phyloP scores from a whole-genome alignment of 1,139 yeast genomes.

The Taphrina confusa region DNA sequence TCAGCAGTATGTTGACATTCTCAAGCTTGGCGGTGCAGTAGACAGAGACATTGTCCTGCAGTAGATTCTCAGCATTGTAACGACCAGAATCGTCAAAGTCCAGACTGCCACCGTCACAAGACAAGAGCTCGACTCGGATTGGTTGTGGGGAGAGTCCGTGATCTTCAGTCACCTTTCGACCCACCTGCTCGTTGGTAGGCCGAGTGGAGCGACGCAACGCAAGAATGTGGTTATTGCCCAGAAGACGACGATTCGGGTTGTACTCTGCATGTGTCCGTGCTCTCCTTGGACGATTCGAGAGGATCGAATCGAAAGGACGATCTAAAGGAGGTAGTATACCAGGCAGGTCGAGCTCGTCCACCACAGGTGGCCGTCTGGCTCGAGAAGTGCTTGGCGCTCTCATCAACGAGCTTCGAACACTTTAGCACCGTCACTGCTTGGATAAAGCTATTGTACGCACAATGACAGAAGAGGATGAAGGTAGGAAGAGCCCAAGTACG shows the following conservation, averaged over 20 bases:
- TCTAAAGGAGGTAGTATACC: slow-evolving; percentile 18
- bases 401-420: too few species aligned
- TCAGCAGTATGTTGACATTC: slow-evolving; percentile 29
- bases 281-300: not conserved
- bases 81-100: slow-evolving; percentile 31
- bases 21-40: slow-evolving; percentile 33
- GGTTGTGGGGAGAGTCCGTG: slow-evolving; percentile 13
- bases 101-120: slow-evolving; percentile 33
- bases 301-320: slow-evolving; percentile 14
- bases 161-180: slow-evolving; percentile 5
- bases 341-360: slow-evolving; percentile 17
- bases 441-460: not conserved
- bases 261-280: not conserved
- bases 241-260: slow-evolving; percentile 4
- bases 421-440: too few species aligned
- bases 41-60: slow-evolving; percentile 22
- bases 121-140: slow-evolving; percentile 20
- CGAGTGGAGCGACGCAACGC: slow-evolving; percentile 2
- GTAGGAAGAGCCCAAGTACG: too few species aligned
- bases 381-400: slow-evolving; percentile 11
- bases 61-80: slow-evolving; percentile 27
- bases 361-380: slow-evolving; percentile 1
- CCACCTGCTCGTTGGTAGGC: not conserved
- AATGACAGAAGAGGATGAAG: too few species aligned
- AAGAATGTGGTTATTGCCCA: not conserved